Evolutionary conservation across 495 filamentous ascomycete genomes (phyloP).

Genomic region (Hapsidospora chrysogenum): DNA sequence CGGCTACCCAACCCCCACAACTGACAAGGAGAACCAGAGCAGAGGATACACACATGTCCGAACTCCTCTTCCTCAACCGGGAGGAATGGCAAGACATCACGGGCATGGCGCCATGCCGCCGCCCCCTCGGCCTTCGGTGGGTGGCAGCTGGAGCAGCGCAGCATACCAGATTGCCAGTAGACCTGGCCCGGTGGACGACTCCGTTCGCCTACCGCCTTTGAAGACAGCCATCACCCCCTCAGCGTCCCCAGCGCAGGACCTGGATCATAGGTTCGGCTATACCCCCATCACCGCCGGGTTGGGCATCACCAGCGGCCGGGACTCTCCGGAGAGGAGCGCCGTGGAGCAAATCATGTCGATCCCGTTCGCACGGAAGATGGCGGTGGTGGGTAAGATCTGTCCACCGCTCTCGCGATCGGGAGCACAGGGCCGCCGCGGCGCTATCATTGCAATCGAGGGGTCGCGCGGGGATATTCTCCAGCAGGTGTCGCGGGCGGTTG

Average conservation of each 20-base stretch:
- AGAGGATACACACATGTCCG: no score
- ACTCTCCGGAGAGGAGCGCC: no score
- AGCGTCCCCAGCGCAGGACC: not conserved
- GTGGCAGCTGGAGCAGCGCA: not conserved
- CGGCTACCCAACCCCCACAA: no score
- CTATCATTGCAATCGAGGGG: slow-evolving; percentile 73
- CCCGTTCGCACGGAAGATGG: slow-evolving; percentile 44
- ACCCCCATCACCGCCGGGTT: no score
- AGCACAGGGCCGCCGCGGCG: slow-evolving; percentile 39
- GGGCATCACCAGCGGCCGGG: no score
- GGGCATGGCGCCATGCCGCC: slow-evolving; percentile 10
- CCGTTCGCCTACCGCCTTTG: slow-evolving; percentile 40
- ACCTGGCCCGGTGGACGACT: slow-evolving; percentile 21
- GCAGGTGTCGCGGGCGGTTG: slow-evolving; percentile 42
- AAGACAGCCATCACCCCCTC: slow-evolving; percentile 24
- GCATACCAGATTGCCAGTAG: no score
- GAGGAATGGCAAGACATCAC: no score
- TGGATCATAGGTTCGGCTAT: not conserved
- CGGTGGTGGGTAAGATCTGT: slow-evolving; percentile 19
- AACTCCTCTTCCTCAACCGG: no score
- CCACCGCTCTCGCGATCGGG: slow-evolving; percentile 28
- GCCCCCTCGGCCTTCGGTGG: slow-evolving; percentile 4
- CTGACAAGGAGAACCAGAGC: no score
- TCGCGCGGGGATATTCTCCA: slow-evolving; percentile 35
- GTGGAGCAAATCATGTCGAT: slow-evolving; percentile 53